Evolutionary conservation across 176 grass and related monocot genomes (phyloP), one percentile per base, ranked within the genome.

Genomic region (Cenchrus americanus): DNA sequence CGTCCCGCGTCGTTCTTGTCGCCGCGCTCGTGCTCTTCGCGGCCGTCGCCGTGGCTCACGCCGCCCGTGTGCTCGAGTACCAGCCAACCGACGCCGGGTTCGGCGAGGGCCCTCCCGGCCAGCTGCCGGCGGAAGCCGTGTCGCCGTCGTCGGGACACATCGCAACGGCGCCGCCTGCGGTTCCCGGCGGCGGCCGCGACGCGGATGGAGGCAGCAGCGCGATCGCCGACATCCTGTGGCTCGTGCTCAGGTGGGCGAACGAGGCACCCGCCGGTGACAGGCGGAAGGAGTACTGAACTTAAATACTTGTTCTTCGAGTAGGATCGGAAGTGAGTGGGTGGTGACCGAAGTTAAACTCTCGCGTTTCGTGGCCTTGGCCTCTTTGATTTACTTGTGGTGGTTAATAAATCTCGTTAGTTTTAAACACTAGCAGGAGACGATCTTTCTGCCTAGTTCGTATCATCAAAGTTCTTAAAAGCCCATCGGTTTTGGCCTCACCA

Each of bases 171-270:
- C 15, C 17, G 53, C 53, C 53, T 8, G 69, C 71, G 41, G 49
- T 7, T 34, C 2, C 41, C 26, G 81, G 81, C 10, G 54, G 48
- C 47, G 40, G 7, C 14, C 4, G 12, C 64, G 50, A 5, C 50
- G 1, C 34, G 0, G 14, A 34, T 14, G 59, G 41, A 7, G 22
- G 76, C 77, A 2, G 76, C 77, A 2, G 42, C 40, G 37, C 14
- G 88, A 11, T 87, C 66, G 32, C 52, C 57, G 64, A 87, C 66
- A 62, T 85, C 11, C 17, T 89, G 32, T 85, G 82, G 82, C 34
- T 69, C 44, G 34, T 89, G 43, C 8, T 89, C 62, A n/a, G 18
- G 30, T 89, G 82, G 87, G 82, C 50, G 32, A 75, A 82, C 3
- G 66, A 71, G 37, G 72, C 27, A 1, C 44, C 19, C 5, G 51